Base-by-base conservation (phyloP, 768 basidiomycete species). In the Psilocybe sp. region DNA sequence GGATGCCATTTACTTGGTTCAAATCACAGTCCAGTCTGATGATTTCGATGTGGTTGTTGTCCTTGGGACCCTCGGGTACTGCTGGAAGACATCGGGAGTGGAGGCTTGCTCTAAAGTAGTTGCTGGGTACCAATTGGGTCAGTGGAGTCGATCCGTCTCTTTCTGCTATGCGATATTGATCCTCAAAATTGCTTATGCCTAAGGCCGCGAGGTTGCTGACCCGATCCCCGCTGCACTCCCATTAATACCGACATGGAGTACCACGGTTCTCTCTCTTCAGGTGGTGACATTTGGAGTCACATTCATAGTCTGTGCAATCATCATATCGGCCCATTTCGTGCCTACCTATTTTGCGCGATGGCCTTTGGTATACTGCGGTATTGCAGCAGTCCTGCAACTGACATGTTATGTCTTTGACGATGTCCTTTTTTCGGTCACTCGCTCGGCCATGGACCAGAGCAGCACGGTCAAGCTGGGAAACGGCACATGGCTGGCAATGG, bases 51-150 rank as follows among this genome's bases (percentile, higher is more conserved):
- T 15, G 19, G 32, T 38, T 9, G 31, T 50, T 20, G 50, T 51
- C 12, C 46, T 56, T 43, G 55, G 55, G 31, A 20, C 44, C n/a
- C 40, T 52, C 9, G 55, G 51, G 28, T 49, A 43, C 14, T 56
- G 55, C 33, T 42, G 44, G 28, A 40, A 52, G 32, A n/a, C 5
- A 31, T 23, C 15, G 12, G 41, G 41, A 38, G 18, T 23, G n/a
- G 44, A 16, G 34, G 34, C 12, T 36, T 50, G 49, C 16, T 50
- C 49, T 8, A 10, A 38, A 19, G 47, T 38, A 9, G 40, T n/a
- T 23, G 15, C 40, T 19, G 49, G 41, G 13, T 50, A 50, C 20
- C 49, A 50, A 44, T 16, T 35, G 8, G 31, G 49, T 50, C 36
- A 18, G 35, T 44, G 23, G 7, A 28, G 23, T 28, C 23, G 7